Conservation (phyloP, 2,329 filamentous ascomycete species). For the Aureobasidium melanogenum region DNA sequence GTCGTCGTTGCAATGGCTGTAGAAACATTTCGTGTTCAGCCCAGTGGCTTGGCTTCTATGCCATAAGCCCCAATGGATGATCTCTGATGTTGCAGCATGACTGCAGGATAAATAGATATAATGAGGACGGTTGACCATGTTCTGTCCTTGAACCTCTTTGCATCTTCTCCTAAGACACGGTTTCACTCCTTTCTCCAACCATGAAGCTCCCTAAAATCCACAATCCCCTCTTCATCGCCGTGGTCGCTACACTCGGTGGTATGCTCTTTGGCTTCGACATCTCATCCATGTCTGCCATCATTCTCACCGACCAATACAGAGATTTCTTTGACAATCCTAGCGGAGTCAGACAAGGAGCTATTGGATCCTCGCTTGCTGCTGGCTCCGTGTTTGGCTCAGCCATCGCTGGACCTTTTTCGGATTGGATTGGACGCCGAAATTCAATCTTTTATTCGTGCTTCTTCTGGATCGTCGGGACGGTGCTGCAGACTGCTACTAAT, state of each 20-base stretch:
- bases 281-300: conserved; percentile 45
- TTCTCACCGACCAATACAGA: conserved; percentile 42
- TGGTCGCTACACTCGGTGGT: conserved; percentile 45
- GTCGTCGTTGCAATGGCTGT: background rate
- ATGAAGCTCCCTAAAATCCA: conserved; percentile 40
- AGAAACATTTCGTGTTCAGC: background rate
- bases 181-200: background rate
- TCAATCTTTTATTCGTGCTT: conserved; percentile 41
- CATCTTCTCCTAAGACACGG: background rate
- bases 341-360: conserved; percentile 40
- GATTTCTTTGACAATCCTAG: conserved; percentile 44
- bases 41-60: background rate
- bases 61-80: background rate
- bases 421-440: conserved; percentile 39
- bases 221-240: conserved; percentile 46
- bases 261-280: conserved; percentile 49
- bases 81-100: background rate
- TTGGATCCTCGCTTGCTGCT: conserved; percentile 41
- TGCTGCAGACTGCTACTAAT: conserved; percentile 31
- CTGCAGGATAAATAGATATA: background rate
- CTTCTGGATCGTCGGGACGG: conserved; percentile 41
- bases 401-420: conserved; percentile 38
- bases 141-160: background rate
- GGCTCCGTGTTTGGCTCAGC: conserved; percentile 41
- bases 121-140: background rate